Evolutionary conservation across 106 monocot genomes (phyloP), one percentile per base, ranked within the genome.

Genomic region (Iris macrosiphon): DNA sequence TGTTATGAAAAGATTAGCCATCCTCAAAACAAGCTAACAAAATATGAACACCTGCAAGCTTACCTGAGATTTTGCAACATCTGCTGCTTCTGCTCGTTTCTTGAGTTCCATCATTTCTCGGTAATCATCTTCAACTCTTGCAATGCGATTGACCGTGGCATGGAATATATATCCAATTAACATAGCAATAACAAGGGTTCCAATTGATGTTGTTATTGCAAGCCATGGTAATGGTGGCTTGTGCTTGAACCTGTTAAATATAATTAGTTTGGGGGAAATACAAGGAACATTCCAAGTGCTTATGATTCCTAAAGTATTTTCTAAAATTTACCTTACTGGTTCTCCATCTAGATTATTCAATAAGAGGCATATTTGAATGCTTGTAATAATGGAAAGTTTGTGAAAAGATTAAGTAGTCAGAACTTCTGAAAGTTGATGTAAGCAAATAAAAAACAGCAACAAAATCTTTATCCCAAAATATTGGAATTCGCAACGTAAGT

Each of bases 1-100:
- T 8, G 18, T 10, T 23, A 57, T 29, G n/a, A n/a, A n/a, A n/a
- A n/a, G n/a, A n/a, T n/a, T 7, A 9, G 12, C 24, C 23, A 17
- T 31, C 7, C 1, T 4, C 56, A 2, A 46, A 20, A 22, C 46
- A 9, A 17, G 1, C 16, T 13, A 57, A 14, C 35, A 14, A 8
- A 52, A 9, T 24, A 45, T 34, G 30, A 30, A 40, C 4, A 34
- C 3, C 30, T 44, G 12, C 3, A 42, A 48, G 31, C 7, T 6
- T 67, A 84, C 98, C 87, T 99, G 98, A 14, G 98, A 99, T 67
- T 92, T 99, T 34, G 98, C 98, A 59, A 99, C 73, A 71, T 99
- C 98, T 43, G 98, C 98, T 61, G 69, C 83, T 61, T 99, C 98
- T 13, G 91, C 98, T 15, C 83, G 71, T 48, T 77, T 84, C 58